phyloP scores from a whole-genome alignment of 306 rosid species.

The Castanopsis chinensis region DNA sequence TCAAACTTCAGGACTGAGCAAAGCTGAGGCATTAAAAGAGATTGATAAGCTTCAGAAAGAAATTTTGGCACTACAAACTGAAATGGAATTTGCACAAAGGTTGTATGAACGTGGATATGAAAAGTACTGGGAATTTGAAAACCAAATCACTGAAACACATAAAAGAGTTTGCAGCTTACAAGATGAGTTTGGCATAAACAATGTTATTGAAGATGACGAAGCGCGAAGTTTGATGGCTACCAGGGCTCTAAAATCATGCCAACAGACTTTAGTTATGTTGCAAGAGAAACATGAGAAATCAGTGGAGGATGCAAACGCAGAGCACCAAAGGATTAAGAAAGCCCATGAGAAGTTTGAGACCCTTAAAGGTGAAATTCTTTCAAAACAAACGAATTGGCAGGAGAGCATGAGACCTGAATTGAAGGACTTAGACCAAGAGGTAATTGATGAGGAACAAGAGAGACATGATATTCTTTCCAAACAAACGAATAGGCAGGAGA shows the following conservation, averaged over 20 bases:
- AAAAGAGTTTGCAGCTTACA: conserved; percentile 59
- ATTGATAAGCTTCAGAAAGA: conserved; percentile 77
- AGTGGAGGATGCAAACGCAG: conserved; percentile 52
- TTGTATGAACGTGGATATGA: conserved; percentile 62
- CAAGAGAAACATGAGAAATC: conserved; percentile 51
- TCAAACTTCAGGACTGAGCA: conserved; percentile 56
- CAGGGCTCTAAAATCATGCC: conserved; percentile 77
- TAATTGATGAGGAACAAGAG: conserved; percentile 31
- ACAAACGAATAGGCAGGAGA: conserved; percentile 9
- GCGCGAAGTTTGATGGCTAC: conserved; percentile 80
- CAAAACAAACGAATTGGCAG: conserved; percentile 11
- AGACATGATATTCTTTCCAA: conserved; percentile 33
- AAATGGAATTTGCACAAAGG: conserved; percentile 86
- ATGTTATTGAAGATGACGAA: conserved; percentile 62
- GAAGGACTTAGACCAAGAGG: conserved; percentile 29
- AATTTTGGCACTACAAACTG: conserved; percentile 70
- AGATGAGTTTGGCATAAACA: conserved; percentile 61
- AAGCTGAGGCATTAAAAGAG: conserved; percentile 58
- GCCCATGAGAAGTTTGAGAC: conserved; percentile 45
- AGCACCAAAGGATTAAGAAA: conserved; percentile 43
- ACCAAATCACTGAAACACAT: conserved; percentile 55
- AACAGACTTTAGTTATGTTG: conserved; percentile 55
- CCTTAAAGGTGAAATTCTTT: conserved; percentile 38
- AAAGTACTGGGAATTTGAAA: conserved; percentile 76
- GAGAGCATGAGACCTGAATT: conserved; percentile 23